Percentiles rank a stretch among this genome's conserved stretches.
phyloP scores from a whole-genome alignment of 2,329 filamentous ascomycete genomes.

The Cyclaneusma minus region DNA sequence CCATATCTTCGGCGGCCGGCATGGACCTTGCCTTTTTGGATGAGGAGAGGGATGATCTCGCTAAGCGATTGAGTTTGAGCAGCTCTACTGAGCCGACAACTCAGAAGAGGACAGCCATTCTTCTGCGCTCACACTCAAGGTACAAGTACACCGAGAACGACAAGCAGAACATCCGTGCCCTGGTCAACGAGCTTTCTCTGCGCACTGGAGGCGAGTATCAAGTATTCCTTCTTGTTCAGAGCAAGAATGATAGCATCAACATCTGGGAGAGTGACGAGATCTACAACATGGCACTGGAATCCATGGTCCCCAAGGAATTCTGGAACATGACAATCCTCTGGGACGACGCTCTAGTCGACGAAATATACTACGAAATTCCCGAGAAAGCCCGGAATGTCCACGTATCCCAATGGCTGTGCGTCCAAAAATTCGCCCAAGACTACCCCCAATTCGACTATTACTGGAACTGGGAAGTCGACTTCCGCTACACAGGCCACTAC shows the following conservation, averaged over 20 bases:
- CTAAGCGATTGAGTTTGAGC: conserved; percentile 3
- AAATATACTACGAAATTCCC: conserved; percentile 62
- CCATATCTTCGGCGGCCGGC: too few relatives aligned
- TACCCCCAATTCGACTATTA: conserved; percentile 68
- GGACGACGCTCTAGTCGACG: conserved; percentile 58
- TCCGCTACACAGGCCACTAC: conserved; percentile 64
- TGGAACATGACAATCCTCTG: conserved; percentile 56
- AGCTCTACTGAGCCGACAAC: conserved; percentile 10
- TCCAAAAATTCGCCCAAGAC: conserved; percentile 61
- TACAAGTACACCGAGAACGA: conserved; percentile 68
- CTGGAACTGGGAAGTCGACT: conserved; percentile 60
- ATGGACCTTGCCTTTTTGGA: too few relatives aligned
- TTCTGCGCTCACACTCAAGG: conserved; percentile 62
- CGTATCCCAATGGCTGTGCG: conserved; percentile 32
- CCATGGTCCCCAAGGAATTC: conserved; percentile 55
- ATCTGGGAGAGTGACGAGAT: conserved; percentile 43
- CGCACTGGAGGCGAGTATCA: conserved; percentile 69
- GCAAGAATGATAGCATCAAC: conserved; percentile 44
- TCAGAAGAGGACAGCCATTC: conserved; percentile 50
- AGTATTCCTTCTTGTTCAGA: conserved; percentile 65
- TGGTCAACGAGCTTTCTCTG: conserved; percentile 63
- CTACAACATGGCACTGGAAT: conserved; percentile 43
- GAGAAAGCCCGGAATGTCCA: conserved; percentile 21
- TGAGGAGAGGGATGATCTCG: conserved; percentile 2
- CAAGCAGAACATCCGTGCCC: conserved; percentile 60